These are phyloP conservation scores for Pythium catenulatum DNA, from an alignment of 352 stramenopile genomes.

Conservation along the genomic window DNA sequence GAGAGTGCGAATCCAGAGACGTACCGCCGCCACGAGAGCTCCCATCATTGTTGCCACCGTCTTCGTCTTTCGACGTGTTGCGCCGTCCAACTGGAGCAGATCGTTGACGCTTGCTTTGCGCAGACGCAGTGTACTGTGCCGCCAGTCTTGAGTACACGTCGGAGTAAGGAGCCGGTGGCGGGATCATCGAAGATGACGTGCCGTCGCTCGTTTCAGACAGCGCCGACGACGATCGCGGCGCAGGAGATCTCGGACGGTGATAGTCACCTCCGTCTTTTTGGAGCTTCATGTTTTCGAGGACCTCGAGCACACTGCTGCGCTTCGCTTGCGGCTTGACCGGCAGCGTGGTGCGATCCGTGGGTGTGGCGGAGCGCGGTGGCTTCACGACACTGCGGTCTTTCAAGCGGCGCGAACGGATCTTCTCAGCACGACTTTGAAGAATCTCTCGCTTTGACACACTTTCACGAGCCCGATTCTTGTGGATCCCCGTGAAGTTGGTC, in stretches of 20 bases:
- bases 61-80: conserved; percentile 63
- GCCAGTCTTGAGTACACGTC: conserved; percentile 91
- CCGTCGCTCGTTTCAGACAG: conserved; percentile 59
- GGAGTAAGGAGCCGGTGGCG: conserved; percentile 75
- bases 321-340: conserved; percentile 76
- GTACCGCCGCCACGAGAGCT: conserved; percentile 32
- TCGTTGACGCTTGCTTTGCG: conserved; percentile 88
- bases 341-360: conserved; percentile 75
- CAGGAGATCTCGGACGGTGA: conserved; percentile 70
- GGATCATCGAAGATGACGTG: conserved; percentile 53
- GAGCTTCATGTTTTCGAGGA: conserved; percentile 90
- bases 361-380: conserved; percentile 73
- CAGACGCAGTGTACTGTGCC: conserved; percentile 89
- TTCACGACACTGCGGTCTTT: conserved; percentile 80
- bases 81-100: conserved; percentile 60
- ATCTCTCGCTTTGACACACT: conserved; percentile 90
- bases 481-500: conserved; percentile 93
- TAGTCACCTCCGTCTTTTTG: conserved; percentile 79
- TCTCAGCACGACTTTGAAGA: conserved; percentile 84
- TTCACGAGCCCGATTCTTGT: conserved; percentile 91
- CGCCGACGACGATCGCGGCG: conserved; percentile 45
- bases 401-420: conserved; percentile 82
- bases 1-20: conserved; percentile 25
- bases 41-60: conserved; percentile 60
- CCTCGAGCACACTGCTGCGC: conserved; percentile 86